Evolutionary conservation across 768 basidiomycete species (phyloP).

Genomic region (Aureoboletus auriporus): DNA sequence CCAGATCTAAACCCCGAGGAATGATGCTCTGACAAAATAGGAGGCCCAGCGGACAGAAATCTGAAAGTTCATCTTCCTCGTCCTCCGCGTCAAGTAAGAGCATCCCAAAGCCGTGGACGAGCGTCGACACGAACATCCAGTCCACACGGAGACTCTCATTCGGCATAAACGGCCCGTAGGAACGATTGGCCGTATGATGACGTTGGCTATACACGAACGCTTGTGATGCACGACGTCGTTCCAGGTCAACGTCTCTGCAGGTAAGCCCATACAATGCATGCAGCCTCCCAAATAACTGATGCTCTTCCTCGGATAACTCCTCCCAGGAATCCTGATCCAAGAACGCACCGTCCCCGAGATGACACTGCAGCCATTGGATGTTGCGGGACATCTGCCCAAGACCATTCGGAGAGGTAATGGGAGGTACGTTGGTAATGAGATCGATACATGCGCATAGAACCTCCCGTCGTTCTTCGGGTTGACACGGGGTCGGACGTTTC

Average conservation of each 20-base stretch:
- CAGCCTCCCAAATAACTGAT: constrained; percentile 45
- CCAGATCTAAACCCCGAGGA: constrained; percentile 34
- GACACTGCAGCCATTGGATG: constrained; percentile 46
- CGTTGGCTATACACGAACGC: constrained; percentile 61
- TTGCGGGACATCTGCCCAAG: constrained; percentile 41
- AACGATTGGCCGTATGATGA: constrained; percentile 46
- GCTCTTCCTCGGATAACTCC: constrained; percentile 32
- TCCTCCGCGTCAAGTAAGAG: constrained; percentile 42
- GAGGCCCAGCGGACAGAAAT: constrained; percentile 42
- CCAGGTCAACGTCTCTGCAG: constrained; percentile 33
- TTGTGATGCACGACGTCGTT: constrained; percentile 38
- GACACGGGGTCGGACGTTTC: constrained; percentile 29
- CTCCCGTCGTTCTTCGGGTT: constrained; percentile 38
- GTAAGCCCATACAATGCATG: constrained; percentile 60
- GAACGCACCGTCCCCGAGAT: constrained; percentile 41
- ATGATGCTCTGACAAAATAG: constrained; percentile 51
- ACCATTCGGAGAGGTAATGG: constrained; percentile 26
- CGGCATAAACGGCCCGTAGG: constrained; percentile 54
- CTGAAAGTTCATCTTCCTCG: constrained; percentile 30
- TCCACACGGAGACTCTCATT: constrained; percentile 45
- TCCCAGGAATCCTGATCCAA: constrained; percentile 35
- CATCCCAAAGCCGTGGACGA: constrained; percentile 56
- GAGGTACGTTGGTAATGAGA: constrained; percentile 41
- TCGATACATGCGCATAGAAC: constrained; percentile 50
- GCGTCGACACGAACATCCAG: constrained; percentile 55